These are phyloP conservation scores for Solanum acaule DNA, from an alignment of 257 asterid genomes.

Conservation along the genomic window DNA sequence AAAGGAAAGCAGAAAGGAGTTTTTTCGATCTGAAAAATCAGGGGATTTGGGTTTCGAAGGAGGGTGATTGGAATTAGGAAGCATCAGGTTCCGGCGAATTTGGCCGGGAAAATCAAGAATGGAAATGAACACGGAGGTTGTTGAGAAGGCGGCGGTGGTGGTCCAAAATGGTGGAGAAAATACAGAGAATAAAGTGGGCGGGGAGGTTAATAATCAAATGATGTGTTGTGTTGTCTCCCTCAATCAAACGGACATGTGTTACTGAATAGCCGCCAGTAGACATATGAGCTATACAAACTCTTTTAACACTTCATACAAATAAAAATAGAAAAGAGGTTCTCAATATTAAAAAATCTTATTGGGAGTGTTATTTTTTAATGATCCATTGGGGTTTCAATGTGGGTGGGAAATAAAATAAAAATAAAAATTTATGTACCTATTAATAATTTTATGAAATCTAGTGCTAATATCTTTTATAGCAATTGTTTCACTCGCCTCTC, in stretches of 20 bases:
- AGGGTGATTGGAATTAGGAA: slow-evolving; percentile 6
- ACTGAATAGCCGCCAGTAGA: not conserved
- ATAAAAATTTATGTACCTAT: no score
- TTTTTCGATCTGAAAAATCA: not conserved
- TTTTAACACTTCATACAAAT: no score
- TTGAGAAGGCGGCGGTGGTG: not conserved
- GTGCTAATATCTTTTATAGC: no score
- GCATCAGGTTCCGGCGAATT: not conserved
- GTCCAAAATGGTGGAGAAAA: not conserved
- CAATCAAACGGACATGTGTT: not conserved
- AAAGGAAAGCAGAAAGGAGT: not conserved
- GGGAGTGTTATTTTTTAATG: no score
- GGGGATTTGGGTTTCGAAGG: not conserved
- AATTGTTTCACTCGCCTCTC: no score
- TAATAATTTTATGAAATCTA: no score
- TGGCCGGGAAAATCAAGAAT: not conserved
- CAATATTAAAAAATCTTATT: no score
- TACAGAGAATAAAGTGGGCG: not conserved
- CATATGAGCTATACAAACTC: not conserved
- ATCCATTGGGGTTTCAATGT: no score
- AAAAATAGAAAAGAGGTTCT: no score
- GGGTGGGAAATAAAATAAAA: no score
- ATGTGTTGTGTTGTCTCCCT: not conserved
- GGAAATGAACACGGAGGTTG: not conserved
- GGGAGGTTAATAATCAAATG: not conserved